phyloP scores from a whole-genome alignment of 495 filamentous ascomycete genomes.

The Penicillium herquei region DNA sequence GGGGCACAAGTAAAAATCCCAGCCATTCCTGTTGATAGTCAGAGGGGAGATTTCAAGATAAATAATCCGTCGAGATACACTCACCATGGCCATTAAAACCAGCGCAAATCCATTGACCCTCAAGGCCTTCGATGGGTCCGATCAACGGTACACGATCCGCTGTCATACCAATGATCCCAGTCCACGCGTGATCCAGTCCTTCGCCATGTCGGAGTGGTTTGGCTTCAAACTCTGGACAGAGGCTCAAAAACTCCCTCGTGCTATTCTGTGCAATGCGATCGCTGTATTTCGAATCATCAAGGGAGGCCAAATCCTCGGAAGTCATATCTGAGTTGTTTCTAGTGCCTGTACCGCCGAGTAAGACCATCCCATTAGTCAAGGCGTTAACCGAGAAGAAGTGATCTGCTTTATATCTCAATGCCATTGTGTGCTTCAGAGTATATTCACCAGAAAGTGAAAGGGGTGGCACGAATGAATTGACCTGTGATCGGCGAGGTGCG shows the following conservation, averaged over 20 bases:
- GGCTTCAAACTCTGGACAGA: not conserved
- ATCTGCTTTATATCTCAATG: conserved; percentile 1
- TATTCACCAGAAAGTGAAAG: conserved; percentile 3
- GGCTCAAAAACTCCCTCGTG: not conserved
- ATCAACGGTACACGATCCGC: conserved; percentile 6
- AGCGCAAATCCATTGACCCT: conserved; percentile 14
- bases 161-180: conserved; percentile 9
- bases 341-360: conserved; percentile 11
- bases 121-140: conserved; percentile 3
- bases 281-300: conserved; percentile 9
- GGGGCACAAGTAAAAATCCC: conserved; percentile 11
- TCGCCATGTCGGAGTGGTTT: conserved; percentile 6
- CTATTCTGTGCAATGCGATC: conserved; percentile 2
- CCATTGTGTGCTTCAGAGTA: conserved; percentile 8
- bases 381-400: conserved; percentile 16
- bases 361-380: conserved; percentile 7
- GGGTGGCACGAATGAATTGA: conserved; percentile 8
- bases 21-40: conserved; percentile 8
- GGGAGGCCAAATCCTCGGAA: not conserved
- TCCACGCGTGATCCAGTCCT: conserved; percentile 12
- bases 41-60: not conserved
- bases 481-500: conserved; percentile 8
- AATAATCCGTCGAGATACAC: not conserved
- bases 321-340: conserved; percentile 1
- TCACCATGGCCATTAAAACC: conserved; percentile 13